Evolutionary conservation across 2,329 filamentous ascomycete genomes (phyloP).

Genomic region (Botrytis cinerea): DNA sequence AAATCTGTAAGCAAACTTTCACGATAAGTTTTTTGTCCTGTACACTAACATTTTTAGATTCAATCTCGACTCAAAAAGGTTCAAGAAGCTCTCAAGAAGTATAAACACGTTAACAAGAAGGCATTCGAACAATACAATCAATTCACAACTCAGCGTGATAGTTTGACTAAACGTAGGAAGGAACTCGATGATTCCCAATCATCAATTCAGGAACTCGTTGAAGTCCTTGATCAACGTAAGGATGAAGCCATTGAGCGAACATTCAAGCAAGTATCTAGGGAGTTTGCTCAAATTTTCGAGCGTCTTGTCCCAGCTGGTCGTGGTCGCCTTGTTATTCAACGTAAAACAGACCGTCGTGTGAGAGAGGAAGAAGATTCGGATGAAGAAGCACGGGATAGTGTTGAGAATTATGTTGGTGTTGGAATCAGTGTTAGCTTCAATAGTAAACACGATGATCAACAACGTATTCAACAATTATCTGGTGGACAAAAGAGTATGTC

Average conservation of each 20-base stretch:
- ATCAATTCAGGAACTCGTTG: constrained; percentile 90
- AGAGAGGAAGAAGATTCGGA: constrained; percentile 69
- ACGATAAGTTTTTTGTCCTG: background rate
- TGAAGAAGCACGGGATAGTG: constrained; percentile 65
- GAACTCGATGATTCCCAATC: constrained; percentile 85
- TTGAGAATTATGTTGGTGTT: constrained; percentile 96
- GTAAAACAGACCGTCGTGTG: constrained; percentile 72
- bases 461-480: constrained; percentile 94
- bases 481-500: constrained; percentile 92
- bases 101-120: constrained; percentile 98
- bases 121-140: constrained; percentile 98
- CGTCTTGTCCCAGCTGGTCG: constrained; percentile 92
- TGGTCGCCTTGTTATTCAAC: constrained; percentile 88
- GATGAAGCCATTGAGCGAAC: constrained; percentile 98
- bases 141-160: constrained; percentile 90
- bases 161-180: constrained; percentile 77
- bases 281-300: constrained; percentile 91
- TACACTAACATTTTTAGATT: constrained; percentile 31
- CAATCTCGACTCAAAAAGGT: constrained; percentile 74
- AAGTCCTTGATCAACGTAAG: constrained; percentile 90
- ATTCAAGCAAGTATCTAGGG: constrained; percentile 94
- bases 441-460: constrained; percentile 96
- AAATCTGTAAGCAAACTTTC: constrained; percentile 60
- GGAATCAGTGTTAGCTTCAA: constrained; percentile 98
- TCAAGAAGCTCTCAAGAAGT: constrained; percentile 92